phyloP scores from a whole-genome alignment of 2,329 filamentous ascomycete genomes.

The Pseudodiploospora longispora region DNA sequence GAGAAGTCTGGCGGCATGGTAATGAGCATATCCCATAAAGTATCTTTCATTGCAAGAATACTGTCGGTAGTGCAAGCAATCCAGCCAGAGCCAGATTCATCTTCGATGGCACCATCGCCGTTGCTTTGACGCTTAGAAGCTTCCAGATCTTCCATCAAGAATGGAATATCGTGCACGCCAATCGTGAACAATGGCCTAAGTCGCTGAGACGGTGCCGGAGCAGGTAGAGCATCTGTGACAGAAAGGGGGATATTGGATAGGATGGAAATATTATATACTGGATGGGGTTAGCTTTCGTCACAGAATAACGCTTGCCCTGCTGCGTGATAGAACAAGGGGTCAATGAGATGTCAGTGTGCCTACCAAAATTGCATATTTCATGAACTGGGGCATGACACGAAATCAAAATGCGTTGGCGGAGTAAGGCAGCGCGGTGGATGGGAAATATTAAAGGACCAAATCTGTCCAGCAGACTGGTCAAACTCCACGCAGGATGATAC shows the following conservation, averaged over 20 bases:
- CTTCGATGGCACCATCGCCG: constrained; percentile 30
- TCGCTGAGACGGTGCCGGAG: constrained; percentile 52
- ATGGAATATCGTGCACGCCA: constrained; percentile 85
- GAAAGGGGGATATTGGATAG: constrained; percentile 79
- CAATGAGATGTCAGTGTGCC: constrained; percentile 10
- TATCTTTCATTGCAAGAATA: constrained; percentile 77
- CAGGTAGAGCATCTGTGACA: constrained; percentile 60
- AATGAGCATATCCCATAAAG: constrained; percentile 83
- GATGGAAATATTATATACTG: constrained; percentile 91
- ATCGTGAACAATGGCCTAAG: constrained; percentile 84
- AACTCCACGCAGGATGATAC: constrained; percentile 79
- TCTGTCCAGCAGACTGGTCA: constrained; percentile 66
- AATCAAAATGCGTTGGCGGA: constrained; percentile 82
- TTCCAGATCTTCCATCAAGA: constrained; percentile 57
- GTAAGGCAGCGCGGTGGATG: constrained; percentile 75
- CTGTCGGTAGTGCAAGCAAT: constrained; percentile 94
- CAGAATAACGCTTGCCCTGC: too few relatives aligned
- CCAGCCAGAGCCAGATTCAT: constrained; percentile 60
- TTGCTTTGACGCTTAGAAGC: constrained; percentile 31
- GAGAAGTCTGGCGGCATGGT: constrained; percentile 63
- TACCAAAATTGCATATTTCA: constrained; percentile 82
- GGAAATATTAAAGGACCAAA: constrained; percentile 92
- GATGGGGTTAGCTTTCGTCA: background rate
- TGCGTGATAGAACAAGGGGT: background rate
- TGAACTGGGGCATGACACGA: constrained; percentile 81